phyloP scores from a whole-genome alignment of 768 basidiomycete species.

The Agaricus blazei region DNA sequence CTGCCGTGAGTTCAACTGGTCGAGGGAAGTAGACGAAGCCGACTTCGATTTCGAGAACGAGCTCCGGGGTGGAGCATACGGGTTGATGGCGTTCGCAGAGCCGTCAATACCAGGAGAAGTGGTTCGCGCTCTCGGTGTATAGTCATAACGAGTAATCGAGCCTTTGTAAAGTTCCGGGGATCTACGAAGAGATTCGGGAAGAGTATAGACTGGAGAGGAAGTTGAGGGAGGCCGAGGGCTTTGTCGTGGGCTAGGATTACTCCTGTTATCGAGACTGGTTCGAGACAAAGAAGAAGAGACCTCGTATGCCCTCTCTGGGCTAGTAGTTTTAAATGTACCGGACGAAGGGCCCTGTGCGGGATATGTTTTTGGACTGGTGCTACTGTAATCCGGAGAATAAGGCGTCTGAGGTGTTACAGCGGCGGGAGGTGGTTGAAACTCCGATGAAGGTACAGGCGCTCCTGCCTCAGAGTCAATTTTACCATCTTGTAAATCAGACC shows the following conservation, averaged over 20 bases:
- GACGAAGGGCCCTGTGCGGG: background rate
- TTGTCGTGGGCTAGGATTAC: background rate
- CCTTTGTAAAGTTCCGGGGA: background rate
- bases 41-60: background rate
- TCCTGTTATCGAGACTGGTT: background rate
- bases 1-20: background rate
- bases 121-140: constrained; percentile 3
- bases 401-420: background rate
- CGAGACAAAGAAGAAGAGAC: background rate
- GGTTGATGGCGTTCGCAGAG: background rate
- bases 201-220: background rate
- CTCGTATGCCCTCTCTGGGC: background rate
- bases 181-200: background rate
- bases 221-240: background rate
- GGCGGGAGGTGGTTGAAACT: background rate
- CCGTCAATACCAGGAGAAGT: background rate
- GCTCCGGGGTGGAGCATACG: constrained; percentile 5
- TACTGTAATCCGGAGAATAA: too few relatives aligned
- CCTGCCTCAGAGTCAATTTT: background rate
- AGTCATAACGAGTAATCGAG: background rate
- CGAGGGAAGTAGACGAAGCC: background rate
- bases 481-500: background rate
- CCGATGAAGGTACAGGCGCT: background rate
- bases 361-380: background rate
- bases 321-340: background rate